Base-by-base conservation (phyloP, 1,139 yeast genomes). In the Blastobotrys serpentis region DNA sequence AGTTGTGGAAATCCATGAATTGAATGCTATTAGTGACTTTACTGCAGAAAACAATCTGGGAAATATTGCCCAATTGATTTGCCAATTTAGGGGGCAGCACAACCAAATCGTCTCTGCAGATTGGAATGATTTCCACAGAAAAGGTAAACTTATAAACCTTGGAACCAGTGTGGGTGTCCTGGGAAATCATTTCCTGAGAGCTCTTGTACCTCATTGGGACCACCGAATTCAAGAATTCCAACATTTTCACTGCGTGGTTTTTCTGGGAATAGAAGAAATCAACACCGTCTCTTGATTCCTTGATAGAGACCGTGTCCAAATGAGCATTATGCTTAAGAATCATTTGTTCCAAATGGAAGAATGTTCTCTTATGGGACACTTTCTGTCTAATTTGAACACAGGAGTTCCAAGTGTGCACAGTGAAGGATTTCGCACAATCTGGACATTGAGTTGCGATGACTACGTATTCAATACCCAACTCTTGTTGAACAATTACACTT, bases 381-480 rank as follows among this genome's bases (percentile, higher is more conserved):
- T 94, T 94, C 69, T 92, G 99, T 74, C 98, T 86, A 60, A 94
- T 85, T 73, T 94, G 99, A 36, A 94, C 95, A 11, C 92, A 80
- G 6, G 98, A 96, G 70, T 94, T 83, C 99, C 99, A 92, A 14
- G 98, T 92, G 66, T 94, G 88, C 30, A 94, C 86, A 14, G 98
- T 92, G 66, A 85, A 92, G 1, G 95, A 84, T 68, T 88, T 88
- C 47, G 98, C 98, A 81, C 99, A 92, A 73, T 92, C 99, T 2
- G 98, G 84, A 76, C 99, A 92, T 73, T 92, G 99, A 84, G 89
- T 88, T 30, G 98, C 96, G 56, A 88, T 76, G 46, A 92, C 98
- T 17, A 87, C 84, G 62, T 85, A 92, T 63, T 92, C 98, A 14
- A 92, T 97, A 68, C 89, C 98, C 66, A 92, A 90, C 29, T 89